These are phyloP conservation scores for Rhododendron ovatum DNA, from an alignment of 148 eudicot species.

Conservation along the genomic window DNA sequence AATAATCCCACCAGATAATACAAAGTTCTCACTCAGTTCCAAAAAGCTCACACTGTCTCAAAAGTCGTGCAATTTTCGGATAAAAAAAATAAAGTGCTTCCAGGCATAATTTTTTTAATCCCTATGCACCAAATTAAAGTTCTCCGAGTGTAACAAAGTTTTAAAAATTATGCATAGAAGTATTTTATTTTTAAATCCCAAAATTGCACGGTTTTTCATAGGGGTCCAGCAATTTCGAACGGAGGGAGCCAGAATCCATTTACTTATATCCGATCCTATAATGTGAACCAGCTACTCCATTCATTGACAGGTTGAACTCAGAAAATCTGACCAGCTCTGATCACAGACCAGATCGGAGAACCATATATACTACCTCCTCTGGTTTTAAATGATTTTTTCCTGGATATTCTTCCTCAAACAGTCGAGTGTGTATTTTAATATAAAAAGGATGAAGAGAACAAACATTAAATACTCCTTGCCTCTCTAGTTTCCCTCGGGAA, in stretches of 20 bases:
- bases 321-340: background rate
- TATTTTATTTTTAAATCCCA: too few relatives aligned
- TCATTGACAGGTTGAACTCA: background rate
- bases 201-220: too few relatives aligned
- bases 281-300: background rate
- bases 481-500: background rate
- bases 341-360: background rate
- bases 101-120: too few relatives aligned
- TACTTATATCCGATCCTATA: background rate
- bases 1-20: background rate
- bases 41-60: background rate
- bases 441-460: background rate
- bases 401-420: background rate
- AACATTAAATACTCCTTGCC: background rate
- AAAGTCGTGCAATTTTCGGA: background rate
- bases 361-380: background rate
- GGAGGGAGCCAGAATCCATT: too few relatives aligned
- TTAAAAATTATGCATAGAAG: too few relatives aligned
- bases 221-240: too few relatives aligned
- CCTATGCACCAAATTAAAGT: too few relatives aligned
- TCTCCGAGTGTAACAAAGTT: too few relatives aligned
- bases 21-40: background rate
- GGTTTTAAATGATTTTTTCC: background rate
- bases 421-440: background rate
- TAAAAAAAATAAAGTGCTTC: too few relatives aligned